phyloP scores from a whole-genome alignment of 139 green algal genomes.

The Tetraselmis striata region DNA sequence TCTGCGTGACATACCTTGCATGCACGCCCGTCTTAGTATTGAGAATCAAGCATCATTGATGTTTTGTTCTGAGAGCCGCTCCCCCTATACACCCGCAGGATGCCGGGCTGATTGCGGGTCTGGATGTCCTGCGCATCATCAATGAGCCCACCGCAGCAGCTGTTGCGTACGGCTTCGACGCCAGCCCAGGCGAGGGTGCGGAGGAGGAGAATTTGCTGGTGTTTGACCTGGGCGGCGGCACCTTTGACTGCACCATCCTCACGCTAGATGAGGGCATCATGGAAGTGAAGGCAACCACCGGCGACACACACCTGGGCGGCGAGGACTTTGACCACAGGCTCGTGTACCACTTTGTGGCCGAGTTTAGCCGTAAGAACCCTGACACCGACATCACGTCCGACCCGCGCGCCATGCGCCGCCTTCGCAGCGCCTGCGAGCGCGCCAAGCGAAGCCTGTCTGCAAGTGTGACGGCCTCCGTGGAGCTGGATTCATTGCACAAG shows the following conservation, averaged over 20 bases:
- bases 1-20: too few relatives aligned
- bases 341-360: not conserved
- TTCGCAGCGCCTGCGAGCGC: constrained; percentile 11
- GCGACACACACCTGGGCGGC: constrained; percentile 34
- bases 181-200: not conserved
- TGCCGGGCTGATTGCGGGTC: constrained; percentile 22
- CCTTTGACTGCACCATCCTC: constrained; percentile 32
- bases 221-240: constrained; percentile 38
- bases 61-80: too few relatives aligned
- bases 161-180: constrained; percentile 28
- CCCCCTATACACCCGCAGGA: too few relatives aligned
- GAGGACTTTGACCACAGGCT: constrained; percentile 27
- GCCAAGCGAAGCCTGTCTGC: constrained; percentile 9
- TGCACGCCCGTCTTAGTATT: too few relatives aligned
- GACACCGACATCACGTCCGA: not conserved
- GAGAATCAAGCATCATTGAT: too few relatives aligned
- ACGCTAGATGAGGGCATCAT: constrained; percentile 24
- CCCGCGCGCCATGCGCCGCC: constrained; percentile 4
- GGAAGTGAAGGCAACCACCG: constrained; percentile 16
- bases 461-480: not conserved
- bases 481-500: constrained; percentile 2
- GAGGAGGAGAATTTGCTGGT: constrained; percentile 24
- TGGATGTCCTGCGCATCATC: constrained; percentile 33
- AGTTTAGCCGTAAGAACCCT: not conserved
- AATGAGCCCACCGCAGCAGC: constrained; percentile 33